Evolutionary conservation across 1,284 basidiomycete species (phyloP).

Genomic region (Golubevia pallescens): DNA sequence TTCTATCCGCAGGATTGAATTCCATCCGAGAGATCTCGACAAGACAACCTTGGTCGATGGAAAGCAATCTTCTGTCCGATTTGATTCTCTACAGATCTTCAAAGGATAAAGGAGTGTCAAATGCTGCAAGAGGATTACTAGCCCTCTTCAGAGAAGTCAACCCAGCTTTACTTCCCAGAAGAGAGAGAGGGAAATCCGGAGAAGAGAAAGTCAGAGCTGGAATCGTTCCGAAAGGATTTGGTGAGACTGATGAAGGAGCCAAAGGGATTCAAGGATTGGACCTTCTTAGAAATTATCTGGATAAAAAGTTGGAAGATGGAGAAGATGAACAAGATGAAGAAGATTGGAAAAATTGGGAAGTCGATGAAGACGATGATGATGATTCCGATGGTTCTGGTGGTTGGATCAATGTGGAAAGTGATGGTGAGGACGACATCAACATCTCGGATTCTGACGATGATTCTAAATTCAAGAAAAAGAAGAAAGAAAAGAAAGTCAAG

Average conservation of each 20-base stretch:
- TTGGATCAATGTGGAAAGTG: background rate
- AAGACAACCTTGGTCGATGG: slow-evolving; percentile 95
- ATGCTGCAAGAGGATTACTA: slow-evolving; percentile 84
- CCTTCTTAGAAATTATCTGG: slow-evolving; percentile 55
- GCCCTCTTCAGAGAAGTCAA: slow-evolving; percentile 96
- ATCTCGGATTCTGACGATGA: background rate
- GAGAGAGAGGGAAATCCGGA: slow-evolving; percentile 72
- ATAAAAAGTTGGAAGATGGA: slow-evolving; percentile 22
- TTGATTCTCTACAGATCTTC: slow-evolving; percentile 93
- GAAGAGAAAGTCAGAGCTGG: slow-evolving; percentile 64
- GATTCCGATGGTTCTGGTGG: background rate
- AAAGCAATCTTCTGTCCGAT: slow-evolving; percentile 88
- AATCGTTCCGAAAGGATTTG: slow-evolving; percentile 77
- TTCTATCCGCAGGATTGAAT: slow-evolving; percentile 94
- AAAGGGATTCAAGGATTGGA: slow-evolving; percentile 81
- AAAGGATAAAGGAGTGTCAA: slow-evolving; percentile 89
- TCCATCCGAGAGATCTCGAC: slow-evolving; percentile 90
- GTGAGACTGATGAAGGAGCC: slow-evolving; percentile 74
- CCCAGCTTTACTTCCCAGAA: slow-evolving; percentile 85
- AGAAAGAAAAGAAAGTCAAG: background rate
- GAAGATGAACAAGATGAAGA: slow-evolving; percentile 20
- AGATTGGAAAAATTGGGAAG: background rate
- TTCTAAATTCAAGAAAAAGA: background rate
- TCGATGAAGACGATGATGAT: background rate
- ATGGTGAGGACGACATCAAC: background rate